phyloP scores from a whole-genome alignment of 352 stramenopile genomes.

The Plasmopara halstedii region DNA sequence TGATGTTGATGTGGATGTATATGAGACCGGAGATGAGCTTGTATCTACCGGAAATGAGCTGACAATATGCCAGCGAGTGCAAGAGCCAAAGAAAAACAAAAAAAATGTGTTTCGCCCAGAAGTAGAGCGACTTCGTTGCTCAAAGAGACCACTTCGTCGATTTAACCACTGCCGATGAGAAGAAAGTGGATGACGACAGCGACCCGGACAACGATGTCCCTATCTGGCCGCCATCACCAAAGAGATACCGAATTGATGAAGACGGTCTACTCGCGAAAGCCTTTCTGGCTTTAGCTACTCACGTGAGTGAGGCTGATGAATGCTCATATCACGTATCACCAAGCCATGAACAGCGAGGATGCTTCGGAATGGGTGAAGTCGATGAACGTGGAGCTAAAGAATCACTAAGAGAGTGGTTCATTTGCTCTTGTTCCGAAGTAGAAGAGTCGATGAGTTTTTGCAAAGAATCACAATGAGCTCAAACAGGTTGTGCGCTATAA shows the following conservation, averaged over 20 bases:
- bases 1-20: no score
- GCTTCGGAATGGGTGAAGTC: slow-evolving; percentile 5
- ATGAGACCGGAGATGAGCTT: background rate
- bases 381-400: slow-evolving; percentile 5
- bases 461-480: background rate
- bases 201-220: background rate
- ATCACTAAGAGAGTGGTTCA: slow-evolving; percentile 1
- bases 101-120: background rate
- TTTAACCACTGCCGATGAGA: background rate
- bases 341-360: slow-evolving; percentile 4
- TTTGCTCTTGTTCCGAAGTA: background rate
- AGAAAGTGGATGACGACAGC: background rate
- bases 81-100: background rate
- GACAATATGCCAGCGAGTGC: background rate
- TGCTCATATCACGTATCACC: background rate
- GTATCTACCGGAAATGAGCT: background rate
- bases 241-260: background rate
- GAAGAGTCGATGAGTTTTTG: background rate
- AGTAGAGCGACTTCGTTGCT: background rate
- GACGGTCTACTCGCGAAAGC: slow-evolving; percentile 4
- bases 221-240: background rate
- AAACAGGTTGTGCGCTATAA: background rate
- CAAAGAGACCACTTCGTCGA: background rate
- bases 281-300: slow-evolving; percentile 2
- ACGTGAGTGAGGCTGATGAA: background rate